Conservation (phyloP, 768 basidiomycete species). For the Dentipellis fragilis region DNA sequence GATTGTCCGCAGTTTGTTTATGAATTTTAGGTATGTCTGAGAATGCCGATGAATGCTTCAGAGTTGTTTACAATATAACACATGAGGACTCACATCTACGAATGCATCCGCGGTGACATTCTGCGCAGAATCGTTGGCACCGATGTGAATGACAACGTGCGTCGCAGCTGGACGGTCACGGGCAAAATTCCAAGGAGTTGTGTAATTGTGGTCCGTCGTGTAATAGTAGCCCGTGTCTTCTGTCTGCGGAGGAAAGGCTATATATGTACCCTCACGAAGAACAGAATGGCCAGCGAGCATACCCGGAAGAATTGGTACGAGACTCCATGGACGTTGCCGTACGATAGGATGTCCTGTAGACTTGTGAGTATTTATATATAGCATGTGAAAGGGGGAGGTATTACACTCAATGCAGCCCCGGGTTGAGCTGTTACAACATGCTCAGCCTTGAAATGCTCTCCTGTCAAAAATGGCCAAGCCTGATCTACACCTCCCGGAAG, state of each 20-base stretch:
- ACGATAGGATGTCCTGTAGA: constrained; percentile 37
- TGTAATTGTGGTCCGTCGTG: constrained; percentile 47
- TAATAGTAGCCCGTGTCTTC: constrained; percentile 48
- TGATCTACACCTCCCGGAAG: constrained; percentile 42
- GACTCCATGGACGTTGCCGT: constrained; percentile 42
- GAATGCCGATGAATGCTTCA: not conserved
- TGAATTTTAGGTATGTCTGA: constrained; percentile 39
- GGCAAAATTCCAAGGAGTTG: constrained; percentile 47
- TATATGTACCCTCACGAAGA: not conserved
- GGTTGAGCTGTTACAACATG: constrained; percentile 44
- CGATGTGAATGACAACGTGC: constrained; percentile 46
- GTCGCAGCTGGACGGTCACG: constrained; percentile 37
- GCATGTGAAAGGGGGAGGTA: constrained; percentile 25
- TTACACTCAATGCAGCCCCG: constrained; percentile 28
- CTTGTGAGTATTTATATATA: not conserved
- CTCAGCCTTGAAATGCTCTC: constrained; percentile 43
- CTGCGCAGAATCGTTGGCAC: constrained; percentile 49
- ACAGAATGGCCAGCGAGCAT: not conserved
- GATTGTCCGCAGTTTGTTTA: constrained; percentile 32
- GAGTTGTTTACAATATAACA: not conserved
- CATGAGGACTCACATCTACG: constrained; percentile 25
- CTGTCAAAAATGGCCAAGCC: constrained; percentile 46
- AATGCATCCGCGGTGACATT: constrained; percentile 34
- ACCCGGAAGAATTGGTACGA: constrained; percentile 43
- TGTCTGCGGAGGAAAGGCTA: constrained; percentile 24